Conservation (phyloP, 805 yeast species). For the Kuraishia ogatae region DNA sequence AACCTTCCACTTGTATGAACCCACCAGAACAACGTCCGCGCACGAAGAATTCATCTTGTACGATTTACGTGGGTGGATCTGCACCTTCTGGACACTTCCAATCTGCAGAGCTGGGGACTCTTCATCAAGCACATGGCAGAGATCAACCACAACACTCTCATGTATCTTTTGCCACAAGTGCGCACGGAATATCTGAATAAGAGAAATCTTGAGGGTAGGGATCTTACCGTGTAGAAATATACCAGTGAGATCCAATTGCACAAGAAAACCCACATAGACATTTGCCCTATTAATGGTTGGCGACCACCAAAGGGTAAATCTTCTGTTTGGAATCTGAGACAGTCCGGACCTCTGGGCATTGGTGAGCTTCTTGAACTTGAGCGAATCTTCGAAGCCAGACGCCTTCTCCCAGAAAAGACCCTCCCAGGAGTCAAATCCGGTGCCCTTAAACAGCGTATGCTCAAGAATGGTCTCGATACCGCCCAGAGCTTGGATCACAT, state of each 20-base stretch:
- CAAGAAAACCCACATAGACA: conserved; percentile 95
- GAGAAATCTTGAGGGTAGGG: conserved; percentile 91
- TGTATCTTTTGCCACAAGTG: conserved; percentile 99
- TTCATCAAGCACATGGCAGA: conserved; percentile 85
- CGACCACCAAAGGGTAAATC: conserved; percentile 99
- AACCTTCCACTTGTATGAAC: conserved; percentile 76
- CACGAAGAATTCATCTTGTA: conserved; percentile 94
- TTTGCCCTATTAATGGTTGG: conserved; percentile 98
- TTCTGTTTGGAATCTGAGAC: conserved; percentile 93
- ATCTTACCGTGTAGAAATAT: conserved; percentile 96
- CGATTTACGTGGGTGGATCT: conserved; percentile 95
- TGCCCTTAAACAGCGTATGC: conserved; percentile 90
- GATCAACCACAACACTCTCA: conserved; percentile 87
- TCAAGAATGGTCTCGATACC: conserved; percentile 95
- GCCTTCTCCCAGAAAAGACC: conserved; percentile 98
- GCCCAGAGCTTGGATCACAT: conserved; percentile 94
- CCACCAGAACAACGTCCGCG: conserved; percentile 78
- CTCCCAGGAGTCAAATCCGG: conserved; percentile 98
- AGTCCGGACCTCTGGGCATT: conserved; percentile 97
- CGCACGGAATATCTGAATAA: conserved; percentile 94
- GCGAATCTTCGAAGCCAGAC: conserved; percentile 92
- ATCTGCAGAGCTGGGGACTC: conserved; percentile 78
- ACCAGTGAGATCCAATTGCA: conserved; percentile 93
- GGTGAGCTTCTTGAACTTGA: conserved; percentile 89
- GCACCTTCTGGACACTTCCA: conserved; percentile 80